Conservation (phyloP, 306 rosid genomes). For the Gastrolobium villosum region DNA sequence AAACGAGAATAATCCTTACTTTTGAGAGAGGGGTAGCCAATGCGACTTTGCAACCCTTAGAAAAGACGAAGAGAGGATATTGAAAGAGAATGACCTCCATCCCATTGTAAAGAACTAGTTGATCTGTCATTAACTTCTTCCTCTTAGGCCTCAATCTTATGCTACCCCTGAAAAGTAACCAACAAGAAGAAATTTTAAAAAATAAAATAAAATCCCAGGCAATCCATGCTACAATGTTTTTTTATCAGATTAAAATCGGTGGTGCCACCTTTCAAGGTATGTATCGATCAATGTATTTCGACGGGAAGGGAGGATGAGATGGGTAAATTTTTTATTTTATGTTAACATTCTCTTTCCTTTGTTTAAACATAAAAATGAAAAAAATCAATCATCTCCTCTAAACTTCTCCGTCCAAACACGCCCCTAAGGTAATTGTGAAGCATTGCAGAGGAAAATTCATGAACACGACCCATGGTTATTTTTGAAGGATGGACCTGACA, state of each 20-base stretch:
- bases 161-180: not conserved
- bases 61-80: conserved; percentile 44
- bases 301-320: too few species aligned
- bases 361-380: not conserved
- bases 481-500: not conserved
- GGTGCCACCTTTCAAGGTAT: not conserved
- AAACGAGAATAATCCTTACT: conserved; percentile 49
- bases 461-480: not conserved
- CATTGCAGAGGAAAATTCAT: not conserved
- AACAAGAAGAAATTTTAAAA: not conserved
- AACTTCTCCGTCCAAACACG: not conserved
- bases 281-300: too few species aligned
- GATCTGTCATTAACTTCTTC: conserved; percentile 10
- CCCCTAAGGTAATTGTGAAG: not conserved
- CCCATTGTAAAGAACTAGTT: conserved; percentile 50
- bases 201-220: not conserved
- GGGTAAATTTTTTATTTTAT: too few species aligned
- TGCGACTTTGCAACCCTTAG: conserved; percentile 48
- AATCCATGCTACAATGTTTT: not conserved
- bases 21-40: conserved; percentile 49
- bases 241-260: not conserved
- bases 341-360: too few species aligned
- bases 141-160: not conserved
- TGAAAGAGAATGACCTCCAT: conserved; percentile 55
- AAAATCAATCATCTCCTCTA: not conserved